Conservation (phyloP, 306 rosid species). For the Gastrolobium bilobum region DNA sequence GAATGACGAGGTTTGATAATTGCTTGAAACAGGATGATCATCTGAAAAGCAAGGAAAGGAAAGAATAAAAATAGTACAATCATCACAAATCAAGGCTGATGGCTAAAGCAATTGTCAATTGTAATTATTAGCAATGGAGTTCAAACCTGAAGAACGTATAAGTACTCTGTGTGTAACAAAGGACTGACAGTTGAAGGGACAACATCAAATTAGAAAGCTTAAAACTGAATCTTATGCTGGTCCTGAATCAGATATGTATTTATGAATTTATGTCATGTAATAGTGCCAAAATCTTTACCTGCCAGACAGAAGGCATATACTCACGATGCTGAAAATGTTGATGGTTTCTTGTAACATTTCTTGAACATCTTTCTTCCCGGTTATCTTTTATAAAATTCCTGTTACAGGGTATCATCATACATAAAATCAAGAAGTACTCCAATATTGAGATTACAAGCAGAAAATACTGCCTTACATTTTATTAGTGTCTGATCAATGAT, state of each 20-base stretch:
- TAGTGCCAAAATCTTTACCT: slow-evolving; percentile 64
- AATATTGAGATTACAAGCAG: slow-evolving; percentile 30
- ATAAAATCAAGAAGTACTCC: slow-evolving; percentile 5
- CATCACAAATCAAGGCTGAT: slow-evolving; percentile 15
- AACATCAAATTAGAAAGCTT: slow-evolving; percentile 44
- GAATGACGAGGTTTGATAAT: slow-evolving; percentile 54
- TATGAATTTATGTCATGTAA: background rate
- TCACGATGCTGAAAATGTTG: slow-evolving; percentile 68
- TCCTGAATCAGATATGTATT: background rate
- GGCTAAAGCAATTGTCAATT: slow-evolving; percentile 38
- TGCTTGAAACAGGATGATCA: slow-evolving; percentile 52
- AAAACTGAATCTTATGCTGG: slow-evolving; percentile 2
- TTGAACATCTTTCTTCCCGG: slow-evolving; percentile 56
- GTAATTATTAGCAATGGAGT: slow-evolving; percentile 27
- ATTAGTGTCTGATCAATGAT: background rate
- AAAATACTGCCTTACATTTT: slow-evolving; percentile 11
- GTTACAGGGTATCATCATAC: slow-evolving; percentile 26
- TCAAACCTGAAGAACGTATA: slow-evolving; percentile 76
- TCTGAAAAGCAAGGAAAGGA: slow-evolving; percentile 58
- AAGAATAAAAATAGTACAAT: too few species aligned
- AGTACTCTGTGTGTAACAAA: slow-evolving; percentile 86
- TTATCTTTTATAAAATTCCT: slow-evolving; percentile 59
- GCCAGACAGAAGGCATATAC: slow-evolving; percentile 93
- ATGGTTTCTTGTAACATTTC: slow-evolving; percentile 48
- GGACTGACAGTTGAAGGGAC: slow-evolving; percentile 60